Evolutionary conservation across 169 alveolate species (phyloP), one percentile per base, ranked within the genome.

Genomic region (Theileria sp.): DNA sequence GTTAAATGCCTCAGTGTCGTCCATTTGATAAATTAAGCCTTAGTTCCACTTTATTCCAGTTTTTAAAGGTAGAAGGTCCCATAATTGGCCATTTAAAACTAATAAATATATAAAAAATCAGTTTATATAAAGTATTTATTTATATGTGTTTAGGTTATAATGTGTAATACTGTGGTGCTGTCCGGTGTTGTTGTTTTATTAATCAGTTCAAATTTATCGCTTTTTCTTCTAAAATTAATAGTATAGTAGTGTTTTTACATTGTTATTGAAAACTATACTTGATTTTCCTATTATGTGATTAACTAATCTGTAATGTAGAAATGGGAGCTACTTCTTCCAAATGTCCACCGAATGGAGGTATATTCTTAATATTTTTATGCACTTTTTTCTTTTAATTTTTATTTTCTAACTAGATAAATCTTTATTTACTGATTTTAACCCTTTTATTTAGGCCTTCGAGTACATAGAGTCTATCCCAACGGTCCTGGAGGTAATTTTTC

Each of bases 401-500:
- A 44, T 44, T 44, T 44, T 44, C 54, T 44, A 8, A 2, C 17
- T 8, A 44, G 4, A 44, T 44, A 44, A 13, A 61, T 32, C 8
- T 61, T 61, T 61, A 28, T 28, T 28, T 28, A 28, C 1, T 61
- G 13, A 32, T 32, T 68, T 32, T 68, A 13, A 28, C 76, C 76
- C 36, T 9, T 26, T 36, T 4, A 58, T 25, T 74, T 74, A 74
- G 80, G 89, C 26, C 73, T 83, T 36, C 80, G 89, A 17, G 89
- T 83, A 0, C 86, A 83, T 36, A 79, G 89, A 56, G 89, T 83
- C 25, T 83, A 83, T 58, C 89, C 89, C 65, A 83, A 83, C 58
- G 89, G 89, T 7, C 89, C 89, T 23, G 89, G 81, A 49, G 80
- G 80, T 74, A 74, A 36, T 30, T 74, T 30, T 62, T 1, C 58